Percentiles rank a stretch among this genome's conserved stretches.
phyloP scores from a whole-genome alignment of 305 asterid species.

The Fraxinus paxiana region DNA sequence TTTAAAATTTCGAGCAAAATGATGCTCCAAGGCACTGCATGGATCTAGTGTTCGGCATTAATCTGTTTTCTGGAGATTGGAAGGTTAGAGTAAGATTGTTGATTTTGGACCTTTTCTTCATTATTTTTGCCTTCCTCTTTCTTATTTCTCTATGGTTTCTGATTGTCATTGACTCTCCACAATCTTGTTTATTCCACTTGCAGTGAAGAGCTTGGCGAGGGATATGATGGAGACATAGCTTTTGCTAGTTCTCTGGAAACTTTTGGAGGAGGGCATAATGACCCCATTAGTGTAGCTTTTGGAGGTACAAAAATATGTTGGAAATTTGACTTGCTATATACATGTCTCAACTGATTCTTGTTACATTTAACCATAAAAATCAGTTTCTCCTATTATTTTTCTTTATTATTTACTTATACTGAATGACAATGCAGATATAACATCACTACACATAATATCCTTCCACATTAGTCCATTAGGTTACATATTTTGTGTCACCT shows the following conservation, averaged over 20 bases:
- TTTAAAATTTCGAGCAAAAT: neutral
- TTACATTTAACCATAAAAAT: neutral
- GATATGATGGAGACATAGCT: slow-evolving; percentile 95
- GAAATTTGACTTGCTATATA: slow-evolving; percentile 8
- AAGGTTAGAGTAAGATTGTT: slow-evolving; percentile 10
- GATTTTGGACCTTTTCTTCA: slow-evolving; percentile 7
- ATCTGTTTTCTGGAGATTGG: slow-evolving; percentile 11
- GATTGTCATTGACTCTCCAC: neutral
- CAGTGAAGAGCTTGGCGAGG: slow-evolving; percentile 99
- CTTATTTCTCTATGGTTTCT: slow-evolving; percentile 8
- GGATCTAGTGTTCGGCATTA: slow-evolving; percentile 9
- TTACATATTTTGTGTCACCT: neutral
- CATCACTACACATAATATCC: neutral
- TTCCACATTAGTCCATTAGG: slow-evolving; percentile 11
- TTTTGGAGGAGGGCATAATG: slow-evolving; percentile 98
- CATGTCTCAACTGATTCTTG: slow-evolving; percentile 6
- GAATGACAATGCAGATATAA: slow-evolving; percentile 8
- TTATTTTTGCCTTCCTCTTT: neutral
- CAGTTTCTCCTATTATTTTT: slow-evolving; percentile 4
- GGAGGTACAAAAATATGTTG: slow-evolving; percentile 58
- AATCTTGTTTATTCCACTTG: slow-evolving; percentile 23
- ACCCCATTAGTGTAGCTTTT: slow-evolving; percentile 97
- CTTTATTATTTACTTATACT: slow-evolving; percentile 12
- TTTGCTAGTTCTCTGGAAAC: slow-evolving; percentile 90
- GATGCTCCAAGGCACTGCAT: neutral